Evolutionary conservation across 805 yeast genomes (phyloP), one percentile per base, ranked within the genome.

Genomic region (Saturnispora sekii): DNA sequence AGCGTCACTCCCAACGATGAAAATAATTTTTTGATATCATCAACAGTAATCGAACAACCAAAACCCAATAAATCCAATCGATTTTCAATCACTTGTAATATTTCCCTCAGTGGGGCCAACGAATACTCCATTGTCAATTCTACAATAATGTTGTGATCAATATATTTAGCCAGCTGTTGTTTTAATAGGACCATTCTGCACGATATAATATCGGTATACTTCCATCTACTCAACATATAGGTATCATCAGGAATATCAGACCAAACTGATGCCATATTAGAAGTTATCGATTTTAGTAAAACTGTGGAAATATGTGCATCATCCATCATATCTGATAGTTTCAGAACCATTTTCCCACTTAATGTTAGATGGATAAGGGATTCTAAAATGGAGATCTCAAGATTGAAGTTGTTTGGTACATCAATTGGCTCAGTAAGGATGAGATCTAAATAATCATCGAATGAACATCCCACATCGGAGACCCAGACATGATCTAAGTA

Each of bases 381-480:
- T 16, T 38, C 42, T 10, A 43, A 38, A 10, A 33, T 15, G 8
- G 28, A 38, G 10, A 29, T 14, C 3, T 33, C 36, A 32, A 43
- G 9, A 38, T 43, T 38, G 9, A 12, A 4, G 29, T 33, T 43
- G n/a, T 16, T 38, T 6, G 46, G 41, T 9, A 32, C 17, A 17
- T 37, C 15, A 3, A 33, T 11, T 6, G 40, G 12, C 8, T 32
- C 18, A 3, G 41, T 28, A 4, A 43, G 14, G 2, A n/a, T 16
- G 2, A 32, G 3, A 17, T 21, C n/a, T 8, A 43, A 15, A 15
- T 32, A 43, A 28, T 43, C 46, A 9, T 37, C 33, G 18, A 43
- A 38, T 4, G 38, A 38, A 26, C 42, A 43, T 9, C 17, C 38
- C n/a, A 43, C 7, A 26, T 43, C 46, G 3, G 30, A n/a, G 34